Percentiles rank a stretch among this genome's conserved stretches.
Conservation (phyloP, 73 alveolate species). For the Effrenium voratum region DNA sequence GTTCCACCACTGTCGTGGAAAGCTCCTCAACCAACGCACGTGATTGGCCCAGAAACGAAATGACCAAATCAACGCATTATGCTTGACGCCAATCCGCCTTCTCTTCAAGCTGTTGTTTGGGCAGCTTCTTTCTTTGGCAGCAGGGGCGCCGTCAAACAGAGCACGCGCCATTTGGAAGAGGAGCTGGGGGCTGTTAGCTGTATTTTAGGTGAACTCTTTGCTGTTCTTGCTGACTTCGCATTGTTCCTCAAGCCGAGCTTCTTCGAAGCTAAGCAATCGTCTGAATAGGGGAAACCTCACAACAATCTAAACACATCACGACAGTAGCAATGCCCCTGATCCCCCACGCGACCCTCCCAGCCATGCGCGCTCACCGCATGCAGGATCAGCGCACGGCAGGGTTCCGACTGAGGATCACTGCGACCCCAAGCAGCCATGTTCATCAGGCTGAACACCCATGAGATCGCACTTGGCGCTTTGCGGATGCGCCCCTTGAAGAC, state of each 20-base stretch:
- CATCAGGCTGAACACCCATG: slow-evolving; percentile 1
- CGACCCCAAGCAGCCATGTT: background rate
- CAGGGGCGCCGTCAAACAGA: background rate
- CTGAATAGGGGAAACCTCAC: slow-evolving; percentile 1
- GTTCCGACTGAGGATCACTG: too few species aligned
- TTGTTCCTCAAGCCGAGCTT: background rate
- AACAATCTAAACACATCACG: background rate
- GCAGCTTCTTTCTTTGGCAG: background rate
- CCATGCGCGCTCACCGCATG: background rate
- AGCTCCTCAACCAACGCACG: background rate
- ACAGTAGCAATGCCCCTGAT: background rate
- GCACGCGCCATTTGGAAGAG: background rate
- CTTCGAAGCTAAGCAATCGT: background rate
- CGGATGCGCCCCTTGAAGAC: background rate
- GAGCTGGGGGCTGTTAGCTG: background rate
- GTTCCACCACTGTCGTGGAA: background rate
- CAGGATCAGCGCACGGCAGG: background rate
- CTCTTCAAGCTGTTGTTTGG: background rate
- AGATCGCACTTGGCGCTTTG: background rate
- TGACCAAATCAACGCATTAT: too few species aligned
- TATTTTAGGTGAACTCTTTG: background rate
- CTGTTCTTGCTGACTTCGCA: background rate
- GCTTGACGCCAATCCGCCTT: background rate
- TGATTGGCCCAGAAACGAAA: too few species aligned
- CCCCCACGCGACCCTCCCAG: background rate